Evolutionary conservation across 306 rosid species (phyloP), one percentile per base, ranked within the genome.

Genomic region (Sophora flavescens): DNA sequence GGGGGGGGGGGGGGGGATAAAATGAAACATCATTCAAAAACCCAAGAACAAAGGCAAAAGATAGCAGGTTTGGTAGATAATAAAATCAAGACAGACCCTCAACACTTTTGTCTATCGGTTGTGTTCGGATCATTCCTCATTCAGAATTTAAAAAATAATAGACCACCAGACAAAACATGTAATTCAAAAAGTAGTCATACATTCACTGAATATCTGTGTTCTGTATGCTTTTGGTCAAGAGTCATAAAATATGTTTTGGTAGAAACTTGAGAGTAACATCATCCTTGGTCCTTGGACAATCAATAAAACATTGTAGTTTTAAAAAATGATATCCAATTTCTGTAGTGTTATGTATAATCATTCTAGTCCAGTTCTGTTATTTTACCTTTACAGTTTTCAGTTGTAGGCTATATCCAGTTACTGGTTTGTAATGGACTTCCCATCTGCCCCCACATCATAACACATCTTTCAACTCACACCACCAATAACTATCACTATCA

Each of bases 221-320:
- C 76, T 47, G 9, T 45, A 48, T n/a, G 63, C 42, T 36, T 66
- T 18, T 36, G 16, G 30, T 28, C 28, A 71, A 22, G 28, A 63
- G 13, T 63, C 53, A 42, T 44, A 50, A 69, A 50, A 36, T 16
- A 60, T 28, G 77, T 36, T 13, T 30, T 11, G 16, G 47, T 30
- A 42, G 41, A 70, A 76, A 77, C 51, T 44, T 53, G 15, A 4
- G 35, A 62, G 38, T 33, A 71, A 62, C 63, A 58, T 35, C 52
- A 80, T 65, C 47, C 68, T 57, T 47, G 47, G 26, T 65, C 47
- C 68, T 57, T 47, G 47, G 26, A 67, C 30, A 74, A 42, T 60
- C 3, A 9, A 51, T 59, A 67, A 35, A 68, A 59, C 39, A 42
- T 51, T 42, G 52, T 6, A 47, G 18, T 28, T 54, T 62, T 16